These are phyloP conservation scores for Quercus parvula DNA, from an alignment of 306 rosid genomes.

Conservation along the genomic window DNA sequence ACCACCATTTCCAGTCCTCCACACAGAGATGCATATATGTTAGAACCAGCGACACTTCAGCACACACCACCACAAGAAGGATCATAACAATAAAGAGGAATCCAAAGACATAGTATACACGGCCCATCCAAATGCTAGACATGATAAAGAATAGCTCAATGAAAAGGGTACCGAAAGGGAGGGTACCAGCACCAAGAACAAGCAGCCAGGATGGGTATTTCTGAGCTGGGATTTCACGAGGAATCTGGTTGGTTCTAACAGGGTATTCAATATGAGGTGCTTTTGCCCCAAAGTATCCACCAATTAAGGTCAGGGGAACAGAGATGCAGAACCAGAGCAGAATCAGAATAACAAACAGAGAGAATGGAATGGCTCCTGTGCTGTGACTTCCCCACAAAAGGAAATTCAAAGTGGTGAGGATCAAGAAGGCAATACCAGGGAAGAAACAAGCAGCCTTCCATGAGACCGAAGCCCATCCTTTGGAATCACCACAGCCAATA, in stretches of 20 bases:
- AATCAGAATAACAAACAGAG: slow-evolving; percentile 65
- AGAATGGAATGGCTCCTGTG: slow-evolving; percentile 95
- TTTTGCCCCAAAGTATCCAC: slow-evolving; percentile 85
- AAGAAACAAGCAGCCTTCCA: slow-evolving; percentile 94
- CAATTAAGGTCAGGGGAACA: slow-evolving; percentile 86
- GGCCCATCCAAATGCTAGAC: slow-evolving; percentile 99
- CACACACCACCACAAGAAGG: slow-evolving; percentile 88
- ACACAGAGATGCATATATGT: slow-evolving; percentile 98
- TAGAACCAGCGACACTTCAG: slow-evolving; percentile 83
- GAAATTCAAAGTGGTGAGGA: slow-evolving; percentile 80
- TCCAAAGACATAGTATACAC: slow-evolving; percentile 91
- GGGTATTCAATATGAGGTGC: slow-evolving; percentile 87
- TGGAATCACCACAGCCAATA: slow-evolving; percentile 61
- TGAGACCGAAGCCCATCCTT: slow-evolving; percentile 81
- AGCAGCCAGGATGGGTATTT: slow-evolving; percentile 91
- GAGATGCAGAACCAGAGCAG: slow-evolving; percentile 97
- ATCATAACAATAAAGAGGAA: slow-evolving; percentile 75
- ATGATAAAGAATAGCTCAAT: slow-evolving; percentile 97
- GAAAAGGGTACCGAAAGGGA: slow-evolving; percentile 91
- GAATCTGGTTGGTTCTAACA: slow-evolving; percentile 85
- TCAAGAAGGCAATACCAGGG: slow-evolving; percentile 86
- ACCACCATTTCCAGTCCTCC: slow-evolving; percentile 99
- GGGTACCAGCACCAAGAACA: slow-evolving; percentile 94
- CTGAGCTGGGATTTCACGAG: slow-evolving; percentile 88
- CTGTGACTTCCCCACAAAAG: slow-evolving; percentile 95